phyloP scores from a whole-genome alignment of 805 yeast species.

The Ogataea kodamae region DNA sequence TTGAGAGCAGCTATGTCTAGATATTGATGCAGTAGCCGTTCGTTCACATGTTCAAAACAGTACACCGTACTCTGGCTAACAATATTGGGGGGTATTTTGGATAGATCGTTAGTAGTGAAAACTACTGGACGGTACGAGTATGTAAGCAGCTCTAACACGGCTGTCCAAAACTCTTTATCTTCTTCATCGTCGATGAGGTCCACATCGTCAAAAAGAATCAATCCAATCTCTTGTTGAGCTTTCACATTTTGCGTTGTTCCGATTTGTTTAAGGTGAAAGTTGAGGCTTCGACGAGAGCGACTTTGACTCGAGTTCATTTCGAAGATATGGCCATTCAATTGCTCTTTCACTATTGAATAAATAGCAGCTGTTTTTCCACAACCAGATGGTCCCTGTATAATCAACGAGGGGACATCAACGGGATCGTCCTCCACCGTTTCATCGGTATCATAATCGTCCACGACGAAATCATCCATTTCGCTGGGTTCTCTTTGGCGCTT shows the following conservation, averaged over 20 bases:
- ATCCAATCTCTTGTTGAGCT: conserved; percentile 43
- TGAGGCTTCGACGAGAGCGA: conserved; percentile 69
- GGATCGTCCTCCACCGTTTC: conserved; percentile 33
- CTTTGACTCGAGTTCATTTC: conserved; percentile 77
- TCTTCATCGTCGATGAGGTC: conserved; percentile 71
- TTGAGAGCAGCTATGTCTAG: conserved; percentile 27
- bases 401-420: conserved; percentile 58
- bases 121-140: conserved; percentile 35
- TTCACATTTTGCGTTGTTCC: conserved; percentile 82
- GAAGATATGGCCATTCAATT: conserved; percentile 64
- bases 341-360: conserved; percentile 58
- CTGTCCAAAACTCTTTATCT: conserved; percentile 79
- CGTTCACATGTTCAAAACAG: conserved; percentile 15
- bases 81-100: conserved; percentile 28
- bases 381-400: conserved; percentile 69
- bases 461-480: conserved; percentile 38
- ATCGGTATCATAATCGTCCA: conserved; percentile 27
- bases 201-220: conserved; percentile 81
- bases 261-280: conserved; percentile 64
- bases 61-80: conserved; percentile 30
- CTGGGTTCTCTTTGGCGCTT: conserved; percentile 19
- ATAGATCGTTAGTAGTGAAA: conserved; percentile 29
- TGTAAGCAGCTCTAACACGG: conserved; percentile 55
- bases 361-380: conserved; percentile 76
- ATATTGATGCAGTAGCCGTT: conserved; percentile 17